Evolutionary conservation across 2,329 filamentous ascomycete genomes (phyloP), one percentile per base, ranked within the genome.

Genomic region (Colletotrichum orbiculare): DNA sequence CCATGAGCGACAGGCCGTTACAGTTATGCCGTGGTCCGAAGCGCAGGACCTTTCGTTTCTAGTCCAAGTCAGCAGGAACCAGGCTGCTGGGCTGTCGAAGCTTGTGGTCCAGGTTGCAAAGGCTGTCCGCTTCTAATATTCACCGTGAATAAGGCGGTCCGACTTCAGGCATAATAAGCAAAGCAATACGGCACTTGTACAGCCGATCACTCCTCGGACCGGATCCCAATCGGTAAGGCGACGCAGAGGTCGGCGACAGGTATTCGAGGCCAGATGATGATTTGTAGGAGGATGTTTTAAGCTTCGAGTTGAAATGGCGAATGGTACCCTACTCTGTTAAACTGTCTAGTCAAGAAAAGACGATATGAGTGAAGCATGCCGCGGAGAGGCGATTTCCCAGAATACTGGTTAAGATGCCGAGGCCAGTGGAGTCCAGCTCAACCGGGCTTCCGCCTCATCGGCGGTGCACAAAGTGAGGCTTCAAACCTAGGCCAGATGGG

Each of bases 261-360:
- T 48, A 45, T 60, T 60, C 43, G 43, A 49, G 12, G 25, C 49
- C 33, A 38, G 33, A 37, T 42, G 45, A 58, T 59, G 60, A 66
- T 66, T 66, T 54, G 47, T 52, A 43, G 52, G 4, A 11, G 53
- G 53, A 49, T 39, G 9, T 8, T 17, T 0, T 58, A 47, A 59
- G 64, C 47, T 64, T 12, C 6, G 6, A 25, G 34, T 17, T 12
- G 15, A 34, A 34, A 4, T 50, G 2, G 45, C 46, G 15, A 9
- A 8, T 37, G 5, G 13, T 13, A 33, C 17, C 15, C 9, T 58
- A 38, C 34, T 35, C 33, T 10, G 2, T 17, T 17, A 33, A 15
- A 8, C 6, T 13, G 38, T 41, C 38, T 9, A 41, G 15, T n/a
- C 33, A 17, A 43, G 37, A 37, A 25, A 11, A 17, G 37, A 42